Evolutionary conservation across 75 land plant genomes (phyloP).

Genomic region (Picea sitchensis): DNA sequence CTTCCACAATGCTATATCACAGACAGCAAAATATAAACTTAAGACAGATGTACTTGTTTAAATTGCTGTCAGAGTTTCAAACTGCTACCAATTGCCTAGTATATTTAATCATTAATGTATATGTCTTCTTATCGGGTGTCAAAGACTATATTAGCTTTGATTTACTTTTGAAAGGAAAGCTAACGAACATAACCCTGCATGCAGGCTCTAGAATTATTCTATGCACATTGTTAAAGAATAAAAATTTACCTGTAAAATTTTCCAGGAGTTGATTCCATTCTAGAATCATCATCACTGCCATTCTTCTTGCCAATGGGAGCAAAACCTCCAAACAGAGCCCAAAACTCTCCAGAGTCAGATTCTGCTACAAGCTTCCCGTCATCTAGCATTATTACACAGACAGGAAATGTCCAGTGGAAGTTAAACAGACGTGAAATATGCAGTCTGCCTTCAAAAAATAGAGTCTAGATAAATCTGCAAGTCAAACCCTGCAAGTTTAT

Average conservation of each 20-base stretch:
- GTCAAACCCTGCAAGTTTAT: background rate
- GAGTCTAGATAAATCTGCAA: background rate
- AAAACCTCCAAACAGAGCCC: constrained; percentile 98
- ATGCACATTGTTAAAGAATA: no score
- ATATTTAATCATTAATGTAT: no score
- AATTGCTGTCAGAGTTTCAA: no score
- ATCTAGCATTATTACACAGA: constrained; percentile 36
- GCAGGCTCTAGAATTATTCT: no score
- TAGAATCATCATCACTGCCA: constrained; percentile 26
- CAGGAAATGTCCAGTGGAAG: background rate
- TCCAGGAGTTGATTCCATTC: constrained; percentile 20
- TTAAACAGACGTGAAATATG: background rate
- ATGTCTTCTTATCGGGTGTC: background rate
- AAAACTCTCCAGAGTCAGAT: constrained; percentile 93
- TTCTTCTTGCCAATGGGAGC: constrained; percentile 83
- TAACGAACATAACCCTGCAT: no score
- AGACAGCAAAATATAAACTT: constrained; percentile 8
- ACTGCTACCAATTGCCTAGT: background rate
- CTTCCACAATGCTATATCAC: constrained; percentile 3
- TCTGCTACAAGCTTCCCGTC: constrained; percentile 96
- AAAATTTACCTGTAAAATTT: constrained; percentile 48
- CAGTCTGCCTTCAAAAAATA: background rate
- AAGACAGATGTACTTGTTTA: background rate
- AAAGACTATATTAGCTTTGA: background rate
- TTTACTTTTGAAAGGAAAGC: background rate